These are phyloP conservation scores for Plenodomus biglobosus DNA, from an alignment of 2,329 filamentous ascomycete genomes.

Conservation along the genomic window DNA sequence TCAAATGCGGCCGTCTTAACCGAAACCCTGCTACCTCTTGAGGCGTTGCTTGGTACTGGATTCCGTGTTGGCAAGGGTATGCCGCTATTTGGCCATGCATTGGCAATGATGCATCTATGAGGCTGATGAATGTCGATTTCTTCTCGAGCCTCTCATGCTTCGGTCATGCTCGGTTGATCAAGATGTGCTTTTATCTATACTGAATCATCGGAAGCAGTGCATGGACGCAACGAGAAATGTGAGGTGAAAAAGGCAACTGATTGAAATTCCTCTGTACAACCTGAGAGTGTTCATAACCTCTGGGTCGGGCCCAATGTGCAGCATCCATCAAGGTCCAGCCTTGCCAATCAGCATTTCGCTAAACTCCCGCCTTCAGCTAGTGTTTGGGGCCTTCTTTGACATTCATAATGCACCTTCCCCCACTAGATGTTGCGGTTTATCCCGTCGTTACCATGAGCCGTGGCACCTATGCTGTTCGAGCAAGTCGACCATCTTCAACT, in stretches of 20 bases:
- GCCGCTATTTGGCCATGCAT: conserved; percentile 12
- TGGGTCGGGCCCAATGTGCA: conserved; percentile 24
- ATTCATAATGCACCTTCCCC: conserved; percentile 43
- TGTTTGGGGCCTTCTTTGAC: conserved; percentile 7
- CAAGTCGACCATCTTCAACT: conserved; percentile 25
- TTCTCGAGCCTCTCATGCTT: neutral
- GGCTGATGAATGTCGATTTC: neutral
- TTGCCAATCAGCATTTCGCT: conserved; percentile 17
- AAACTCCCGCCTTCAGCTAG: conserved; percentile 15
- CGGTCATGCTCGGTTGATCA: conserved; percentile 20
- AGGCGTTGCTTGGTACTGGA: conserved; percentile 13
- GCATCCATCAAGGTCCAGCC: conserved; percentile 12
- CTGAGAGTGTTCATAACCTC: conserved; percentile 11
- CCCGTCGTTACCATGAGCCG: conserved; percentile 41
- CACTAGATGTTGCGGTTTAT: conserved; percentile 38
- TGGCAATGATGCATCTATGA: conserved; percentile 5
- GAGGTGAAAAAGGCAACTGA: neutral
- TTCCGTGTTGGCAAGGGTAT: conserved; percentile 10
- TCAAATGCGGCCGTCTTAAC: conserved; percentile 14
- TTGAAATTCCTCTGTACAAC: neutral
- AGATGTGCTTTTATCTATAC: conserved; percentile 8
- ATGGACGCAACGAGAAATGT: neutral
- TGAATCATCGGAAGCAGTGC: conserved; percentile 4
- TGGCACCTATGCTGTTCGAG: conserved; percentile 27
- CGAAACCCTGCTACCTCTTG: conserved; percentile 4